A percentile compares a stretch with the other conserved stretches of the same genome.
These are phyloP conservation scores for Pyrenophora teres DNA, from an alignment of 2,329 filamentous ascomycete genomes.

Conservation along the genomic window DNA sequence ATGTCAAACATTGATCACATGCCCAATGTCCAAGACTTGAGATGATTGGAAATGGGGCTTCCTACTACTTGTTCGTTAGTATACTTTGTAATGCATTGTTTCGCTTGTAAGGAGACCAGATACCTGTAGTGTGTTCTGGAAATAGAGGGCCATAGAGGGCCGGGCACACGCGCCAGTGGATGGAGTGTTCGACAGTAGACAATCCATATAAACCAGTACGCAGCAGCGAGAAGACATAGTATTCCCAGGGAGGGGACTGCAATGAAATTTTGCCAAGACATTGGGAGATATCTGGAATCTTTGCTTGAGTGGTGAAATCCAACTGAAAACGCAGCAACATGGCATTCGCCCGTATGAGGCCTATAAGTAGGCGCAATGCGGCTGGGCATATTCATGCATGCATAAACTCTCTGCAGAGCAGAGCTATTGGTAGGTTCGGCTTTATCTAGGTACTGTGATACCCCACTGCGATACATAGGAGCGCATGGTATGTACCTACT, in stretches of 20 bases:
- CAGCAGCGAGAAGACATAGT: neutral
- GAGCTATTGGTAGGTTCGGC: too few species aligned
- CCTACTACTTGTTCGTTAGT: slow-evolving; percentile 2
- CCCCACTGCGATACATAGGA: too few species aligned
- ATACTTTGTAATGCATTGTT: neutral
- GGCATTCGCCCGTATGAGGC: neutral
- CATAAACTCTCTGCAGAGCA: too few species aligned
- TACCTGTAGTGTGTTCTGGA: slow-evolving; percentile 12
- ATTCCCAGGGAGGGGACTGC: neutral
- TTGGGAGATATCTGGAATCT: neutral
- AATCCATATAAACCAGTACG: slow-evolving; percentile 5
- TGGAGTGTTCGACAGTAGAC: slow-evolving; percentile 12
- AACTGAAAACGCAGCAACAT: too few species aligned
- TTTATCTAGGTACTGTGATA: too few species aligned
- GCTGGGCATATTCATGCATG: too few species aligned
- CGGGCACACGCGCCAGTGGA: slow-evolving; percentile 13
- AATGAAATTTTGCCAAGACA: neutral
- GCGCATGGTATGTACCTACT: too few species aligned
- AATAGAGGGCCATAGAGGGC: slow-evolving; percentile 11
- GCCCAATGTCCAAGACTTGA: too few species aligned
- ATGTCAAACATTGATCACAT: too few species aligned
- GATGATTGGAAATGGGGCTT: neutral
- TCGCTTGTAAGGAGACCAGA: neutral
- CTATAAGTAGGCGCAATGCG: neutral
- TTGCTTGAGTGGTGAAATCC: too few species aligned